Evolutionary conservation across 106 monocot genomes (phyloP), one percentile per base, ranked within the genome.

Genomic region (Ottelia alismoides): DNA sequence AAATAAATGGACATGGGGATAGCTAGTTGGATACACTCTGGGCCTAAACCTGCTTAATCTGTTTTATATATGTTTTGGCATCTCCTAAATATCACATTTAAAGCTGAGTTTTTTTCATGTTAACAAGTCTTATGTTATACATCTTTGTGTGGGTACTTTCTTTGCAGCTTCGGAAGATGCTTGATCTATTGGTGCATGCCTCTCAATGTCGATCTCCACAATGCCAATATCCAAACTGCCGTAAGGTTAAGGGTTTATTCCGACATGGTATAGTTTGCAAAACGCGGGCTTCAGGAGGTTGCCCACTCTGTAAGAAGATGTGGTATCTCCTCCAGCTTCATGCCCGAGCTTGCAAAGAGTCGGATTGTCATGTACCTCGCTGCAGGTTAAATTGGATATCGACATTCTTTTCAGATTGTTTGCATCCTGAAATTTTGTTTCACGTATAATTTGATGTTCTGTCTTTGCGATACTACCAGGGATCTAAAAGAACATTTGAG

Each of bases 321-420:
- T 93, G 93, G 93, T 83, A 87, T 64, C 77, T 93, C 14, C 79
- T 93, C 18, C 87, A 88, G 54, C 83, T 87, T 16, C 93, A 93
- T 75, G 80, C 93, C 30, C 76, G 87, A 22, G 83, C 83, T 46
- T 93, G 93, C 67, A 93, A 88, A 67, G 83, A 83, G 48, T 72
- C 87, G 5, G 80, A 74, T 19, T 93, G 93, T 35, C 67, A 52
- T 28, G 93, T 93, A 25, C 93, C 93, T 5, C 83, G 93, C 1
- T 93, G 93, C 77, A 93, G 88, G 80, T n/a, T n/a, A n/a, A n/a
- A n/a, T n/a, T n/a, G n/a, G n/a, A n/a, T n/a, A n/a, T n/a, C n/a
- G n/a, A n/a, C n/a, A n/a, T n/a, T n/a, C n/a, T n/a, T n/a, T n/a
- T n/a, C n/a, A n/a, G n/a, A n/a, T n/a, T n/a, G n/a, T n/a, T n/a